Conservation (phyloP, 2,329 filamentous ascomycete species). For the Tolypocladium cylindrosporum region DNA sequence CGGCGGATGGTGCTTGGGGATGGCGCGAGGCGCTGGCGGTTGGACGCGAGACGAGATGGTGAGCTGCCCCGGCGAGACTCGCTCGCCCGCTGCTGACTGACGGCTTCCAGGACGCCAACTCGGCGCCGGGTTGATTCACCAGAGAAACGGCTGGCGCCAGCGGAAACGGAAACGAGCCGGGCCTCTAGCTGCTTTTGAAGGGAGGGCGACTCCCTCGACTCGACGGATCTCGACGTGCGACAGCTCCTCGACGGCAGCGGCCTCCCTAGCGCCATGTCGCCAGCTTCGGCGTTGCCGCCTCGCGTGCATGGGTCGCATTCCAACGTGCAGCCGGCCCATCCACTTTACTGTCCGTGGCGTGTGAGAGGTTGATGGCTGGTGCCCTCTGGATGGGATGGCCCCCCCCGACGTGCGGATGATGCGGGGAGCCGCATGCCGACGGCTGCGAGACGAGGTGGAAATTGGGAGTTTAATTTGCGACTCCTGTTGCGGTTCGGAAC, state of each 20-base stretch:
- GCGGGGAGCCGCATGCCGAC: background rate
- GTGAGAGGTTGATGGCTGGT: too few species aligned
- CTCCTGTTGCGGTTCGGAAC: too few species aligned
- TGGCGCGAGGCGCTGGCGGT: background rate
- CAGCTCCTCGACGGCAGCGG: background rate
- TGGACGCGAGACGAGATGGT: background rate
- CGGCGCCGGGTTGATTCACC: background rate
- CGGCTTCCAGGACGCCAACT: background rate
- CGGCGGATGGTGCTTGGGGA: background rate
- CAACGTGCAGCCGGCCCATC: background rate
- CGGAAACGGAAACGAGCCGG: background rate
- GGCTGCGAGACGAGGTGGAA: too few species aligned
- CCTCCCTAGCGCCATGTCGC: background rate
- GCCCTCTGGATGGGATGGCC: too few species aligned
- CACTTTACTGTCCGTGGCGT: too few species aligned
- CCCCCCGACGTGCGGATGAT: background rate
- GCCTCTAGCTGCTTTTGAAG: background rate
- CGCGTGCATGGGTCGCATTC: background rate
- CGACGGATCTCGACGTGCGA: background rate
- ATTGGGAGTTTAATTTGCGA: too few species aligned
- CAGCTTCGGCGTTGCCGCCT: background rate
- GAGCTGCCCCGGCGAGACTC: background rate
- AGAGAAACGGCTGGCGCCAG: background rate
- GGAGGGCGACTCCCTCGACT: background rate
- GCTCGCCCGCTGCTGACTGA: background rate